Evolutionary conservation across 164 flowering plant genomes (phyloP).

Genomic region (Cinnamomum micranthum): DNA sequence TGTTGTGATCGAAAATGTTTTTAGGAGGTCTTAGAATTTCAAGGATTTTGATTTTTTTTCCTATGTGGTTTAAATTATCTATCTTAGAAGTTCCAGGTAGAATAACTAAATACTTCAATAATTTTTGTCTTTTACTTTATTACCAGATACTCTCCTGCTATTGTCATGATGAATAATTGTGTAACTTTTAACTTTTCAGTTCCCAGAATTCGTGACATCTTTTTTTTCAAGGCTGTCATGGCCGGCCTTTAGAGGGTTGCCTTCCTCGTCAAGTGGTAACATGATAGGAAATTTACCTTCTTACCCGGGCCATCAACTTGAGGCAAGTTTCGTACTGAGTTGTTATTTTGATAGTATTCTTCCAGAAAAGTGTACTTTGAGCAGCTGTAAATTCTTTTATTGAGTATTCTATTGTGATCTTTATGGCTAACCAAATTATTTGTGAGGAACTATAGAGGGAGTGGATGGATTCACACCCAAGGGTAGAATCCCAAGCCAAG

Average conservation of each 20-base stretch:
- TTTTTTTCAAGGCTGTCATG: conserved; percentile 64
- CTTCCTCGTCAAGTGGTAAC: conserved; percentile 49
- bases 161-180: not conserved
- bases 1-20: not conserved
- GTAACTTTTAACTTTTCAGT: conserved; percentile 34
- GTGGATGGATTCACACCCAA: not conserved
- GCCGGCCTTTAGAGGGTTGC: conserved; percentile 51
- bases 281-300: conserved; percentile 42
- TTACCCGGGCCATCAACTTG: conserved; percentile 46
- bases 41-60: not conserved
- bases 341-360: not conserved
- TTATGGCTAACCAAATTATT: not conserved
- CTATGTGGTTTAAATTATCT: not conserved
- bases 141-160: not conserved
- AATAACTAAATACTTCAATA: not conserved
- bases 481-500: not conserved
- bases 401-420: not conserved
- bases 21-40: not conserved
- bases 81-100: not conserved
- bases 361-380: not conserved
- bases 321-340: conserved; percentile 40
- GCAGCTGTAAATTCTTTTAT: not conserved
- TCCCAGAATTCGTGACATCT: conserved; percentile 66
- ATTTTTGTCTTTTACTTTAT: not conserved
- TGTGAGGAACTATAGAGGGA: not conserved